Percentiles rank a stretch among this genome's conserved stretches.
Evolutionary conservation across 495 filamentous ascomycete genomes (phyloP).

Genomic region (Daldinia concentrica): DNA sequence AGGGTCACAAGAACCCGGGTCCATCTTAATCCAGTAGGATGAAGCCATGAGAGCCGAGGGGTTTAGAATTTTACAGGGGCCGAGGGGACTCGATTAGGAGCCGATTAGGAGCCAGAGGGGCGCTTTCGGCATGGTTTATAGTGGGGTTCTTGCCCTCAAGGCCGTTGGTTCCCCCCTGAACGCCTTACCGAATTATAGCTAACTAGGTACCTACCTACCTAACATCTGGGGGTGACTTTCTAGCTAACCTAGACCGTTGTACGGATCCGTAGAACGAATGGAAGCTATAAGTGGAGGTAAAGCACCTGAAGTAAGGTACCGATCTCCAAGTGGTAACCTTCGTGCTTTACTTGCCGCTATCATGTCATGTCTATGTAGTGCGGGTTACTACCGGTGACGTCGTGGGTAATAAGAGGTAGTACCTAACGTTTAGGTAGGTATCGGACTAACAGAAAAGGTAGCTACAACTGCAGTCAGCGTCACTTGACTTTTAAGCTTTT

Average conservation of each 20-base stretch:
- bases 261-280: slow-evolving; percentile 23
- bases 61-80: slow-evolving; percentile 42
- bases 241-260: slow-evolving; percentile 8
- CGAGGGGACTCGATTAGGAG: slow-evolving; percentile 13
- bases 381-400: slow-evolving; percentile 32
- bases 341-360: not conserved
- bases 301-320: not conserved
- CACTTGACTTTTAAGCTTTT: slow-evolving; percentile 40
- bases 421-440: too few relatives aligned
- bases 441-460: not conserved
- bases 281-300: slow-evolving; percentile 13
- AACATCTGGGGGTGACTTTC: not conserved
- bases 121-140: slow-evolving; percentile 36
- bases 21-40: slow-evolving; percentile 42
- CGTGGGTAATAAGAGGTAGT: slow-evolving; percentile 6
- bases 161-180: slow-evolving; percentile 2
- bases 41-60: slow-evolving; percentile 44
- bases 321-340: not conserved
- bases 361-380: not conserved
- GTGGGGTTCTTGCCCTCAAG: slow-evolving; percentile 26
- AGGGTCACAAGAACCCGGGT: slow-evolving; percentile 33
- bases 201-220: not conserved
- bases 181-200: slow-evolving; percentile 3
- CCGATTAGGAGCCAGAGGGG: slow-evolving; percentile 16
- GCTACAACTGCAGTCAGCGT: slow-evolving; percentile 33